These are phyloP conservation scores for Kodamaea derodonti DNA, from an alignment of 1,139 yeast genomes.

Conservation along the genomic window DNA sequence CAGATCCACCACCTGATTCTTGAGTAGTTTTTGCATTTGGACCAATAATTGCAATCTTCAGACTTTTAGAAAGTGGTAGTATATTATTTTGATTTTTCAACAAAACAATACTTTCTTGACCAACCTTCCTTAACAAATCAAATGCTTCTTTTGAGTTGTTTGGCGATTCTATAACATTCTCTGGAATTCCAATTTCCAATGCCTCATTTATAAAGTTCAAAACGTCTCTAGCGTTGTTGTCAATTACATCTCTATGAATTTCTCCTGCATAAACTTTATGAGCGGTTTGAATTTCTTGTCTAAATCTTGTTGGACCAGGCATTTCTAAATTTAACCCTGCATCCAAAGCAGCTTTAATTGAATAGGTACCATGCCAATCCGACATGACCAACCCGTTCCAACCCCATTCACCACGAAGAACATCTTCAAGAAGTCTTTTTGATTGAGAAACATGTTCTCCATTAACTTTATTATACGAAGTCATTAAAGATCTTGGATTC, in stretches of 20 bases:
- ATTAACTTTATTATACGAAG: slow-evolving; percentile 56
- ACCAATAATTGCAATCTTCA: slow-evolving; percentile 32
- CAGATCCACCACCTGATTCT: slow-evolving; percentile 39
- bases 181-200: slow-evolving; percentile 14
- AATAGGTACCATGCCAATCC: slow-evolving; percentile 61
- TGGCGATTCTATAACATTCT: slow-evolving; percentile 11
- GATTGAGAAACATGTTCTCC: slow-evolving; percentile 56
- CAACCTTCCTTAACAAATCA: slow-evolving; percentile 13
- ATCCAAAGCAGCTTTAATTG: slow-evolving; percentile 42
- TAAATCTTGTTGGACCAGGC: slow-evolving; percentile 57
- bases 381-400: slow-evolving; percentile 56
- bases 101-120: slow-evolving; percentile 17
- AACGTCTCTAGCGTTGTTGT: slow-evolving; percentile 15
- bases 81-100: slow-evolving; percentile 18
- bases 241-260: slow-evolving; percentile 14
- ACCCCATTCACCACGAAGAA: slow-evolving; percentile 54
- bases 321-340: slow-evolving; percentile 62
- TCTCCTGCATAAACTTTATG: slow-evolving; percentile 36
- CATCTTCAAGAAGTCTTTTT: slow-evolving; percentile 35
- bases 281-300: slow-evolving; percentile 35
- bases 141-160: slow-evolving; percentile 15
- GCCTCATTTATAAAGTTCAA: slow-evolving; percentile 15
- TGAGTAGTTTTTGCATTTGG: slow-evolving; percentile 33
- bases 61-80: slow-evolving; percentile 13
- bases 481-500: slow-evolving; percentile 53